Conservation (phyloP, 371 early-diverging fungal species). For the Mortierella sp. region DNA sequence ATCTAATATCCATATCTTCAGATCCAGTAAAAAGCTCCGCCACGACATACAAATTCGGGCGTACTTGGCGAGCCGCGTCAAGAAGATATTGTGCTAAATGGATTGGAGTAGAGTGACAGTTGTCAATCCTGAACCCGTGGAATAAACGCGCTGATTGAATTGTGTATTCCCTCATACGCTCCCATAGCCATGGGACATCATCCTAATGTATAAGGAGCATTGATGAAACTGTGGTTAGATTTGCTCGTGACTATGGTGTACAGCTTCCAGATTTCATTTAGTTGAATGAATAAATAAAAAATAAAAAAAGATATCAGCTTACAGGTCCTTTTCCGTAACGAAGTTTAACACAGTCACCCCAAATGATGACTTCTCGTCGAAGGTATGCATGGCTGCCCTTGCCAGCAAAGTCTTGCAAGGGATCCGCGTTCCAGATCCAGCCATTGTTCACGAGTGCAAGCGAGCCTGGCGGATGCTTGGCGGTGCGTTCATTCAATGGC, state of each 20-base stretch:
- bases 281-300: too few species aligned
- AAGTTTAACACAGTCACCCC: slow-evolving; percentile 99
- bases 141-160: slow-evolving; percentile 88
- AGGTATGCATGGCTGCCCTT: slow-evolving; percentile 89
- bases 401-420: slow-evolving; percentile 92
- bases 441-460: slow-evolving; percentile 94
- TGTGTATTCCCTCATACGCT: slow-evolving; percentile 92
- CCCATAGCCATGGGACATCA: slow-evolving; percentile 97
- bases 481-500: slow-evolving; percentile 57
- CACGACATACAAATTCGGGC: slow-evolving; percentile 93
- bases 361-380: slow-evolving; percentile 93
- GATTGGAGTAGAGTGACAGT: slow-evolving; percentile 97
- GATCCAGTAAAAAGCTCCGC: slow-evolving; percentile 98
- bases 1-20: slow-evolving; percentile 89
- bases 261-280: too few species aligned
- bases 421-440: slow-evolving; percentile 99
- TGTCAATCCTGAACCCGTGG: slow-evolving; percentile 97
- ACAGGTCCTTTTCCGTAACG: slow-evolving; percentile 88
- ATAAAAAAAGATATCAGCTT: slow-evolving; percentile 11
- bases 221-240: neutral
- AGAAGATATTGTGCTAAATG: slow-evolving; percentile 94
- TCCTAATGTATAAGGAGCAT: slow-evolving; percentile 54
- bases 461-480: slow-evolving; percentile 67
- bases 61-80: slow-evolving; percentile 86
- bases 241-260: neutral